Evolutionary conservation across 768 basidiomycete genomes (phyloP).

Genomic region (Omphalotus guepiniiformis): DNA sequence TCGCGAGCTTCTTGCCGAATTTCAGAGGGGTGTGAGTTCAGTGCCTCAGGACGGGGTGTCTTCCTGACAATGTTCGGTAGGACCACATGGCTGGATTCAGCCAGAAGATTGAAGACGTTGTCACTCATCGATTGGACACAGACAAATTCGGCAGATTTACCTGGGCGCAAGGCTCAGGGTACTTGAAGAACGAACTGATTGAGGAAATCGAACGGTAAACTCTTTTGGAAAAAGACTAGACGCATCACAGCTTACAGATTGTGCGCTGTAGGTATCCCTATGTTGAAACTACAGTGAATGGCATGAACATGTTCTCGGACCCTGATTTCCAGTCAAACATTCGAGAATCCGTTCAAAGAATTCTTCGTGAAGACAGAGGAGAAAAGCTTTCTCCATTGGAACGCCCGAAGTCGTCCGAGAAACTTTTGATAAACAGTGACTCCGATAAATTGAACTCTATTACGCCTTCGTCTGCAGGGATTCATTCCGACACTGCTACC

Average conservation of each 20-base stretch:
- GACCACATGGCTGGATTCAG: slow-evolving; percentile 50
- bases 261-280: slow-evolving; percentile 52
- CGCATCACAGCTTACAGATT: slow-evolving; percentile 1
- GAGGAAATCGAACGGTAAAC: slow-evolving; percentile 68
- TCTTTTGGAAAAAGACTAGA: background rate
- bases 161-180: slow-evolving; percentile 23
- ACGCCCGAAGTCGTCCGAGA: too few species aligned
- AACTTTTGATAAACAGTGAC: too few species aligned
- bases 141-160: background rate
- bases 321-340: slow-evolving; percentile 41
- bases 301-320: slow-evolving; percentile 46
- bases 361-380: slow-evolving; percentile 42
- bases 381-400: too few species aligned
- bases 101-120: slow-evolving; percentile 58
- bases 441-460: too few species aligned
- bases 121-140: slow-evolving; percentile 36
- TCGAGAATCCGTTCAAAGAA: slow-evolving; percentile 37
- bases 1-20: slow-evolving; percentile 57
- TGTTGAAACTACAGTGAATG: slow-evolving; percentile 57
- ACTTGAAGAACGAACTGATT: slow-evolving; percentile 45
- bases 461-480: too few species aligned
- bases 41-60: slow-evolving; percentile 1
- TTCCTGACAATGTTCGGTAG: slow-evolving; percentile 26
- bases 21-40: slow-evolving; percentile 54
- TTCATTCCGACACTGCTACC: too few species aligned